Conservation (phyloP, 2,329 filamentous ascomycete species). For the Colletotrichum costaricense region DNA sequence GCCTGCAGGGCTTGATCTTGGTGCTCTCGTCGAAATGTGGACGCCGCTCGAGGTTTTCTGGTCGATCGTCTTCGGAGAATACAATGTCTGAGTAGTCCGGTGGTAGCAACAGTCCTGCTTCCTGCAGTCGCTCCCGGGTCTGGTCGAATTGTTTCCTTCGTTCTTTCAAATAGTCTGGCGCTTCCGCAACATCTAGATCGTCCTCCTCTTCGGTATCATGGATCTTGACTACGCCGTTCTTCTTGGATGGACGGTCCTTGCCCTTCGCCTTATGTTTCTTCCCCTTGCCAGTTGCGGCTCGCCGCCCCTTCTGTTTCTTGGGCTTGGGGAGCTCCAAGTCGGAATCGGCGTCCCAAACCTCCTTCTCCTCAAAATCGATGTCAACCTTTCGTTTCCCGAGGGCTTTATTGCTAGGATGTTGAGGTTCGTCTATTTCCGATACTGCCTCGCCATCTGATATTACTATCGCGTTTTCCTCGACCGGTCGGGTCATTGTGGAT, state of each 20-base stretch:
- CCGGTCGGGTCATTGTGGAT: slow-evolving; percentile 12
- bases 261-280: slow-evolving; percentile 43
- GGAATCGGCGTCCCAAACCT: slow-evolving; percentile 69
- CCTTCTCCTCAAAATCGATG: slow-evolving; percentile 53
- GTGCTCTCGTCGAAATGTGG: slow-evolving; percentile 71
- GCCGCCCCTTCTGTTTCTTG: slow-evolving; percentile 67
- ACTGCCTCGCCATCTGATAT: slow-evolving; percentile 26
- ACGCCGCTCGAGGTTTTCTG: slow-evolving; percentile 66
- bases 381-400: slow-evolving; percentile 52
- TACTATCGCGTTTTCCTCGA: not conserved
- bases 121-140: slow-evolving; percentile 67
- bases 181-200: slow-evolving; percentile 62
- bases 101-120: slow-evolving; percentile 79
- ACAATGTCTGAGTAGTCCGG: slow-evolving; percentile 81
- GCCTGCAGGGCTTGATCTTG: slow-evolving; percentile 72
- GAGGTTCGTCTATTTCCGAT: not conserved
- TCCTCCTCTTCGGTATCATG: slow-evolving; percentile 51
- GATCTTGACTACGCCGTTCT: slow-evolving; percentile 38
- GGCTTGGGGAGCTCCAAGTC: slow-evolving; percentile 72
- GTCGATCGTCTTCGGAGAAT: slow-evolving; percentile 74
- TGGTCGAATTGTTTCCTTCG: slow-evolving; percentile 78
- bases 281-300: slow-evolving; percentile 54
- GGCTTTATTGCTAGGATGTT: slow-evolving; percentile 9
- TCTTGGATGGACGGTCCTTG: slow-evolving; percentile 40
- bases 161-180: slow-evolving; percentile 79